Conservation (phyloP, 2,329 filamentous ascomycete genomes). For the Rhytidhysteron rufulum region DNA sequence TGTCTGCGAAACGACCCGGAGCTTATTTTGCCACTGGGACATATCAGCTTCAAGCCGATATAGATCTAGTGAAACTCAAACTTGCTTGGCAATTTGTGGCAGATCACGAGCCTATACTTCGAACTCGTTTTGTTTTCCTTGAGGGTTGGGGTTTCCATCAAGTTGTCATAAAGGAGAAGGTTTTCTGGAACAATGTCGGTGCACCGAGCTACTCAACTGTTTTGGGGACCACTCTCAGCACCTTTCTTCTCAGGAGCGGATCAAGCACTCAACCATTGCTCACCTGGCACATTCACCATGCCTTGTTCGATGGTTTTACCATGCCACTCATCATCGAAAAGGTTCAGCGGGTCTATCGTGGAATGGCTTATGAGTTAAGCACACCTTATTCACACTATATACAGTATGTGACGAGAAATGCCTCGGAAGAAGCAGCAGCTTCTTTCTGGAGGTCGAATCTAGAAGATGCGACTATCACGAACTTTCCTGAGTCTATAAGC, state of each 20-base stretch:
- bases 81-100: neutral
- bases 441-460: slow-evolving; percentile 38
- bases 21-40: slow-evolving; percentile 9
- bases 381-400: slow-evolving; percentile 33
- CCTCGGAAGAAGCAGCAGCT: neutral
- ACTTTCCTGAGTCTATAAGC: slow-evolving; percentile 43
- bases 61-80: neutral
- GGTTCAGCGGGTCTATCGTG: slow-evolving; percentile 7
- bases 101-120: neutral
- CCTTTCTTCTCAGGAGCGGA: neutral
- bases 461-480: slow-evolving; percentile 38
- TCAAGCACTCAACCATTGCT: slow-evolving; percentile 11
- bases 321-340: slow-evolving; percentile 6
- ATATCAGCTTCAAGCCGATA: slow-evolving; percentile 5
- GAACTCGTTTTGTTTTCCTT: neutral
- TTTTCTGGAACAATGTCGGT: neutral
- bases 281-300: slow-evolving; percentile 45
- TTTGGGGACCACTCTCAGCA: neutral
- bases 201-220: no score
- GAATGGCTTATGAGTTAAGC: slow-evolving; percentile 40
- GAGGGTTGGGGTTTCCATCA: no score
- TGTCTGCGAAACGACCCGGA: slow-evolving; percentile 5
- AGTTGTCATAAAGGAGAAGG: neutral
- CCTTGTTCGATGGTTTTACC: slow-evolving; percentile 41
- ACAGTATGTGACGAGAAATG: slow-evolving; percentile 24